Base-by-base conservation (phyloP, 805 yeast genomes). In the Saccharomycopsis fermentans region DNA sequence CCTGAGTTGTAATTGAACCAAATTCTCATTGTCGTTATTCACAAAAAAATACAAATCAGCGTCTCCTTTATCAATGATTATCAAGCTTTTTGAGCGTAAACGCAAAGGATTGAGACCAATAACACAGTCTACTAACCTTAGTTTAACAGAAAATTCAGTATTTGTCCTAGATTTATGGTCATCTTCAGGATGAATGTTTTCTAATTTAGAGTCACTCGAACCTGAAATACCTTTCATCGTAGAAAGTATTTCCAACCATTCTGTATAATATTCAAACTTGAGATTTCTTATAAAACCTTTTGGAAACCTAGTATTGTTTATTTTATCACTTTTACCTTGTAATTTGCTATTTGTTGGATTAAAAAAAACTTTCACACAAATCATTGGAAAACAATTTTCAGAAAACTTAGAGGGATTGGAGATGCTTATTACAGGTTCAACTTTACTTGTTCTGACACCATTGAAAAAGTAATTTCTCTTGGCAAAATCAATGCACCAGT, bases 21-120 rank as follows among this genome's bases (percentile, higher is more conserved):
- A 69, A 14, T 69, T 67, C 47, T 69, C 74, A 43, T 21, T 26
- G 26, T 60, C 63, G 11, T 67, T 74, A 21, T 63, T 69, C 17
- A 76, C 60, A 1, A 73, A 68, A 43, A 43, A 43, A 37, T 54
- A 54, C 1, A 84, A 55, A 53, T 81, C 86, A 5, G 80, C 70
- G 50, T 71, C 79, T 4, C 87, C 90, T 57, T 77, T 78, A 12
- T 77, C 74, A 0, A 86, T 59, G 0, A 80, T 71, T 5, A 88
- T 55, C 5, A 75, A 69, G 0, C 83, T 77, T 60, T 82, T 82
- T n/a, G 86, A 76, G 0, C 65, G 64, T 17, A 89, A 67, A 57
- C 84, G 70, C 8, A 81, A 80, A 0, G 97, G 96, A 29, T 74
- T 77, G 27, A 89, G 66, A 0, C 87, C 87, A 36, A 89, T 60